Conservation (phyloP, 1,284 basidiomycete species). For the Ceratobasidium sp. region DNA sequence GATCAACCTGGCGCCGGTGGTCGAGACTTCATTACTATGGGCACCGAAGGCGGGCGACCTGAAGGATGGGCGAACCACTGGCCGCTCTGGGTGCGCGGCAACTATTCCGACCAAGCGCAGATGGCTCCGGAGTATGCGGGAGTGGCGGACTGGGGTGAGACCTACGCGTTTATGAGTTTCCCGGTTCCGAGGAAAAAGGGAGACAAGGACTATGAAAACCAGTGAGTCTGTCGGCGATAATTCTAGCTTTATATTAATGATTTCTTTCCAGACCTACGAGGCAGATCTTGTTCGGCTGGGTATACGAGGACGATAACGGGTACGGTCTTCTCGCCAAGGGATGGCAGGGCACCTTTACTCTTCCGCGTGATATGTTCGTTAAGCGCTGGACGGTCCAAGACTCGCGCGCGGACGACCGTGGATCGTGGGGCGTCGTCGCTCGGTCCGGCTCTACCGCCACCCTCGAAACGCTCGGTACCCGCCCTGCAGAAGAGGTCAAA, state of each 20-base stretch:
- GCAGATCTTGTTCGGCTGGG: slow-evolving; percentile 37
- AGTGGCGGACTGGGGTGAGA: slow-evolving; percentile 38
- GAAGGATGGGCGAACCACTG: slow-evolving; percentile 36
- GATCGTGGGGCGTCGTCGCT: slow-evolving; percentile 38
- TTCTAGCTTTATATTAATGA: neutral
- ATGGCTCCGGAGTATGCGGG: slow-evolving; percentile 26
- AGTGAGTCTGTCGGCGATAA: slow-evolving; percentile 11
- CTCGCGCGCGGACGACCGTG: slow-evolving; percentile 18
- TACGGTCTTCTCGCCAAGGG: slow-evolving; percentile 41
- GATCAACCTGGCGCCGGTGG: slow-evolving; percentile 33
- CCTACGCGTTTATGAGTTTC: slow-evolving; percentile 39
- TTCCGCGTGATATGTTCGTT: slow-evolving; percentile 40
- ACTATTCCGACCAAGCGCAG: slow-evolving; percentile 16
- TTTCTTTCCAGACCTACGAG: slow-evolving; percentile 8
- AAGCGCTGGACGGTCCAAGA: slow-evolving; percentile 29
- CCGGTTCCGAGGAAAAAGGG: slow-evolving; percentile 20
- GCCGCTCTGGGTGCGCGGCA: slow-evolving; percentile 29
- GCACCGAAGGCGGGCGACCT: slow-evolving; percentile 35
- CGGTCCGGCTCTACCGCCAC: slow-evolving; percentile 1
- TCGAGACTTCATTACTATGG: slow-evolving; percentile 36
- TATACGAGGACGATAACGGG: slow-evolving; percentile 31
- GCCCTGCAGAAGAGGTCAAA: slow-evolving; percentile 25
- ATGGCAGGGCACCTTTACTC: slow-evolving; percentile 37
- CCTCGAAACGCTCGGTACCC: slow-evolving; percentile 37
- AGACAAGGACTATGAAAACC: slow-evolving; percentile 35